Base-by-base conservation (phyloP, 371 early-diverging fungal species). In the Rhizopus microsporus region DNA sequence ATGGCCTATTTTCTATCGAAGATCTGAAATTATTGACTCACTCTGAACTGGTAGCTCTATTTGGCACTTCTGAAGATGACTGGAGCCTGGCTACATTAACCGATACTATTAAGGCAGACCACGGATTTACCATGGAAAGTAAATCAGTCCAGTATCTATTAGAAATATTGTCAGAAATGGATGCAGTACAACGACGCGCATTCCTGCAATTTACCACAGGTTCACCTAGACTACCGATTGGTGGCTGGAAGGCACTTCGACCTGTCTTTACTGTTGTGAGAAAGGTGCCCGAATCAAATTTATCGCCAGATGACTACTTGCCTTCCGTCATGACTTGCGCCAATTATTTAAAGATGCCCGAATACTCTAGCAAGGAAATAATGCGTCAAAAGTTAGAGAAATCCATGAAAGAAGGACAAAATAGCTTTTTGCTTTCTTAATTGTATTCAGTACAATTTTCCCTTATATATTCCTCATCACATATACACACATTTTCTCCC, bases 271-370 rank as follows among this genome's bases (percentile, higher is more conserved):
- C 94, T 0, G 91, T 97, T 5, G 96, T 95, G 2, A 79, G 92
- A 56, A 93, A 93, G 61, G 74, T 77, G 4, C 80, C 78, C 38
- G 90, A 88, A 62, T 68, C 82, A 3, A 83, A 86, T 1, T 63
- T 86, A 37, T 78, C 69, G 17, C 74, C 94, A 0, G 94, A 96
- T 62, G 88, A 89, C 50, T 93, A 89, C 56, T 67, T 97, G 58
- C 98, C 96, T 7, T 89, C 89, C 15, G 98, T 96, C 29, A 97
- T 96, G 96, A 97, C 98, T 0, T 97, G 98, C 67, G 92, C 87
- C 38, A 95, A 97, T 57, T 94, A 94, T 58, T 80, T 97, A 51
- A 97, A 97, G 75, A 83, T 97, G 69, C 96, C 96, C 10, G 87
- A 86, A 15, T 97, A 96, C 66, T 82, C 91, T 5, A 63, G 65